phyloP scores from a whole-genome alignment of 202 grass and related monocot genomes.

The Schoenoplectus triqueter region DNA sequence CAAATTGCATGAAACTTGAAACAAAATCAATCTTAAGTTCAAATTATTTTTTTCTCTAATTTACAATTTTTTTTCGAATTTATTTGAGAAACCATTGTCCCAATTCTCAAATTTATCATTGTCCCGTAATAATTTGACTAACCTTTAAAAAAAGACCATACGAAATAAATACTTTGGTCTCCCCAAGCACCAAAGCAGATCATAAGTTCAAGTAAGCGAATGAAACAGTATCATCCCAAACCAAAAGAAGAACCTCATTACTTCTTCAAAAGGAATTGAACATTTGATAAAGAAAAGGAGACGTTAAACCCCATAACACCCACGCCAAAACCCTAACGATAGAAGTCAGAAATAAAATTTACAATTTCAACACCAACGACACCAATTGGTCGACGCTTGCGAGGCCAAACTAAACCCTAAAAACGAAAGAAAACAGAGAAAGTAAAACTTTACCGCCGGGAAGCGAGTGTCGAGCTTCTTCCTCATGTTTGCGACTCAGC shows the following conservation, averaged over 20 bases:
- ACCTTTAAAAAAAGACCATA: neutral
- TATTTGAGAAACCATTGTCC: neutral
- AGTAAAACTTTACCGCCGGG: constrained; percentile 59
- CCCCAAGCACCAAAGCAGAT: neutral
- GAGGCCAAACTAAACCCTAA: neutral
- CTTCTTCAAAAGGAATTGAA: constrained; percentile 26
- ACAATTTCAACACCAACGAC: neutral
- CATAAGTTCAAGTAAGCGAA: neutral
- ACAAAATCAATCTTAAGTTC: neutral
- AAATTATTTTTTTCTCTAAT: neutral
- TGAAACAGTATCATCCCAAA: neutral
- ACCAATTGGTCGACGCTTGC: no score
- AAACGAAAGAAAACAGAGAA: neutral
- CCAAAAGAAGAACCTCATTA: constrained; percentile 22
- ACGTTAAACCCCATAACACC: constrained; percentile 27
- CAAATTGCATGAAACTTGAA: neutral
- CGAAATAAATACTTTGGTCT: neutral
- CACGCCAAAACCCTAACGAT: constrained; percentile 20
- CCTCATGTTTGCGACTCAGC: constrained; percentile 56
- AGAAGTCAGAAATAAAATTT: constrained; percentile 6
- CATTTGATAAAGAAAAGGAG: neutral
- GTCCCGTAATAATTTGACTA: neutral
- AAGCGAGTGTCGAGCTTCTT: constrained; percentile 97
- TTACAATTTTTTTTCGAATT: no score
- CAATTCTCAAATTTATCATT: neutral